phyloP scores from a whole-genome alignment of 2,329 filamentous ascomycete species.

The Harringtonia aguacate region DNA sequence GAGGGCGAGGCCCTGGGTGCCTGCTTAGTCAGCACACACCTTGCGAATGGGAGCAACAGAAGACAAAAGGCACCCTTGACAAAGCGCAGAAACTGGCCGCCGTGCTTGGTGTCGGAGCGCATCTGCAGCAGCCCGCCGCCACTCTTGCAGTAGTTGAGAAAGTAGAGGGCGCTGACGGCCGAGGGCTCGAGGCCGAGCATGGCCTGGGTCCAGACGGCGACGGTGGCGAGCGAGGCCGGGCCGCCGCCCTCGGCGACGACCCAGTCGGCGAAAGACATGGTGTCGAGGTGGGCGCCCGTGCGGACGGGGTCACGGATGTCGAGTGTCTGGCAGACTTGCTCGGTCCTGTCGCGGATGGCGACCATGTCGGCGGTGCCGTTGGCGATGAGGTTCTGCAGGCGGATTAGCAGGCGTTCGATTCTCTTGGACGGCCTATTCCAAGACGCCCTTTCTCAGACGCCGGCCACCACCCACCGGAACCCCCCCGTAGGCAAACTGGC shows the following conservation, averaged over 20 bases:
- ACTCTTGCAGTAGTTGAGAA: conserved; percentile 43
- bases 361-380: background rate
- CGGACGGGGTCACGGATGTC: conserved; percentile 1
- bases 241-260: conserved; percentile 2
- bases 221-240: conserved; percentile 2
- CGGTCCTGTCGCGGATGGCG: background rate
- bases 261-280: background rate
- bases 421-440: no score
- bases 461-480: background rate
- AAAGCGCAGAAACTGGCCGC: conserved; percentile 42
- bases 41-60: background rate
- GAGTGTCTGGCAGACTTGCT: conserved; percentile 5
- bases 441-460: background rate
- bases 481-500: background rate
- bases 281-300: conserved; percentile 3
- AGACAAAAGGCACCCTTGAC: conserved; percentile 23
- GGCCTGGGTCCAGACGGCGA: conserved; percentile 7
- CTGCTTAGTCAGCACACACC: background rate
- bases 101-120: conserved; percentile 38
- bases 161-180: conserved; percentile 40
- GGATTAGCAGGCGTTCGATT: no score
- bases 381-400: background rate
- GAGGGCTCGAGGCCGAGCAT: conserved; percentile 34
- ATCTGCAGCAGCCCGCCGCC: conserved; percentile 41
- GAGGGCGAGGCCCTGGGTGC: conserved; percentile 25